phyloP scores from a whole-genome alignment of 352 stramenopile genomes.

The Phytophthora brassicae region DNA sequence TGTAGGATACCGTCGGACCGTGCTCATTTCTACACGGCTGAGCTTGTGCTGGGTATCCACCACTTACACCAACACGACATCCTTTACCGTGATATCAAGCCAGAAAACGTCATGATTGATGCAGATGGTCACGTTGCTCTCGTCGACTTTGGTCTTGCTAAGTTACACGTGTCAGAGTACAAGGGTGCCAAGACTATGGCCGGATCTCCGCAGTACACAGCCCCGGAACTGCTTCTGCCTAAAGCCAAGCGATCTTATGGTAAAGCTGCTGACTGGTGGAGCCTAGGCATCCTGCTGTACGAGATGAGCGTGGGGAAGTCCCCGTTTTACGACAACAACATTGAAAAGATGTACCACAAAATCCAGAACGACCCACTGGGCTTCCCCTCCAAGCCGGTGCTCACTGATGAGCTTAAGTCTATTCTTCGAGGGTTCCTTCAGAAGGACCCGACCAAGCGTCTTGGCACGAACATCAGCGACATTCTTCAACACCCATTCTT shows the following conservation, averaged over 20 bases:
- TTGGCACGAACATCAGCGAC: conserved; percentile 88
- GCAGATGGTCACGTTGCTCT: conserved; percentile 94
- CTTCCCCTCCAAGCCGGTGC: conserved; percentile 76
- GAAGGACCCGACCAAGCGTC: conserved; percentile 85
- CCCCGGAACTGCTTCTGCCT: conserved; percentile 77
- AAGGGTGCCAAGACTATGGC: conserved; percentile 90
- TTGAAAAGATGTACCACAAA: conserved; percentile 93
- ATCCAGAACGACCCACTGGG: conserved; percentile 87
- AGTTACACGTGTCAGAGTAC: conserved; percentile 91
- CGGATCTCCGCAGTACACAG: conserved; percentile 86
- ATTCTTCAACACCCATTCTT: conserved; percentile 87
- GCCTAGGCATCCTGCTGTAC: conserved; percentile 90
- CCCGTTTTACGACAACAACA: conserved; percentile 93
- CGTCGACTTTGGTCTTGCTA: conserved; percentile 94
- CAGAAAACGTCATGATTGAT: conserved; percentile 96
- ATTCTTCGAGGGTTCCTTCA: conserved; percentile 82
- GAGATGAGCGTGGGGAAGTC: conserved; percentile 93
- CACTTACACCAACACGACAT: conserved; percentile 95
- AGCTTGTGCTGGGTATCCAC: conserved; percentile 92
- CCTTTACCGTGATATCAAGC: conserved; percentile 97
- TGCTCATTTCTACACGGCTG: conserved; percentile 92
- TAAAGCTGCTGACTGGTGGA: conserved; percentile 90
- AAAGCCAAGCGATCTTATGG: conserved; percentile 88
- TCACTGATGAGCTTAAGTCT: conserved; percentile 75
- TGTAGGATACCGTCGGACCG: conserved; percentile 81